phyloP scores from a whole-genome alignment of 2,329 filamentous ascomycete species.

The Scedosporium minutisporum region DNA sequence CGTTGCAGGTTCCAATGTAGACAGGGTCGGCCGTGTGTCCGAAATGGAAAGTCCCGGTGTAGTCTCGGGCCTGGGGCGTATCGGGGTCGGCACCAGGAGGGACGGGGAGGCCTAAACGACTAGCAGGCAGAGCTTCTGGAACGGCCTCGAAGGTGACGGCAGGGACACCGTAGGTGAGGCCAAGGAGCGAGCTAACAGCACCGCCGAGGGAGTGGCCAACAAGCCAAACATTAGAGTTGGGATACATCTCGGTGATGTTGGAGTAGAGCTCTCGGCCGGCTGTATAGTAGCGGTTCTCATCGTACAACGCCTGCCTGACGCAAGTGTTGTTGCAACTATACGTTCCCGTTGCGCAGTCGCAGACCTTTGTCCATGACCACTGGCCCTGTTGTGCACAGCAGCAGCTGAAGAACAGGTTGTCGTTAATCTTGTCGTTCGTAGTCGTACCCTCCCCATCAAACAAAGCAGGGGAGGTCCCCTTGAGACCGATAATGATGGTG shows the following conservation, averaged over 20 bases:
- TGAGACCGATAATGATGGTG: conserved; percentile 84
- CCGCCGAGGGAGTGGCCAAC: conserved; percentile 89
- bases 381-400: conserved; percentile 92
- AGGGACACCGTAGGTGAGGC: conserved; percentile 82
- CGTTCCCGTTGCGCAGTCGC: conserved; percentile 78
- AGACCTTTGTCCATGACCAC: conserved; percentile 83
- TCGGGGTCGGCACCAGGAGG: conserved; percentile 69
- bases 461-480: conserved; percentile 81
- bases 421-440: conserved; percentile 94
- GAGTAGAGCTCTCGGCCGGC: conserved; percentile 82
- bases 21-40: conserved; percentile 94
- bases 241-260: conserved; percentile 85
- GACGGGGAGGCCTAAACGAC: conserved; percentile 72
- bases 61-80: conserved; percentile 58
- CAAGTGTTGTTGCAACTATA: conserved; percentile 93
- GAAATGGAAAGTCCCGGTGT: conserved; percentile 79
- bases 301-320: conserved; percentile 60
- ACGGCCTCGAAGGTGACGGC: conserved; percentile 91
- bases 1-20: conserved; percentile 88
- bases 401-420: conserved; percentile 96
- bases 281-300: conserved; percentile 86
- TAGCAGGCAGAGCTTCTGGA: conserved; percentile 79
- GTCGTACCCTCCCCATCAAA: conserved; percentile 97
- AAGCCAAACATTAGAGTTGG: conserved; percentile 76
- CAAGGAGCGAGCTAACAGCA: conserved; percentile 77